Conservation (phyloP, 768 basidiomycete genomes). For the Hirschioporus abietinus region DNA sequence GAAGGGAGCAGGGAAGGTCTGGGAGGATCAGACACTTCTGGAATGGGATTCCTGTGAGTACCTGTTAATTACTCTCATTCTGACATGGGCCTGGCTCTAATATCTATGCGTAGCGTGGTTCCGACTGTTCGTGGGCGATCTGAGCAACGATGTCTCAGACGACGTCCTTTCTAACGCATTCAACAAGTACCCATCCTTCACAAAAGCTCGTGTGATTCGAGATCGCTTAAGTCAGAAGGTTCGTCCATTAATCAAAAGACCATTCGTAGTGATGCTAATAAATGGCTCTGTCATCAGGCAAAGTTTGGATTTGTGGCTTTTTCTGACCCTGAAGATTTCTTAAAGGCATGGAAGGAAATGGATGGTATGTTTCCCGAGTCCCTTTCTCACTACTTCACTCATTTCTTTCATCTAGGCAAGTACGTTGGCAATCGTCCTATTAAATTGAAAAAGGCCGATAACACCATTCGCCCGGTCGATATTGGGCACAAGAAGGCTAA, state of each 20-base stretch:
- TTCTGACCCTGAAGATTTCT: constrained; percentile 96
- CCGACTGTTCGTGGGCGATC: constrained; percentile 93
- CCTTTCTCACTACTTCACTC: constrained; percentile 5
- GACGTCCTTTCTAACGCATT: constrained; percentile 92
- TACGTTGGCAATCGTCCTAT: constrained; percentile 99
- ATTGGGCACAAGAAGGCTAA: constrained; percentile 92
- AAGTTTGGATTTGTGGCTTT: constrained; percentile 98
- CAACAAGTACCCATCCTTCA: constrained; percentile 87
- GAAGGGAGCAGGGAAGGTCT: constrained; percentile 93
- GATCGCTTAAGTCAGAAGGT: constrained; percentile 95
- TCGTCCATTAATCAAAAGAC: constrained; percentile 12
- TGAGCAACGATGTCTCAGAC: constrained; percentile 97
- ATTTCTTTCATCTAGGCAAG: constrained; percentile 56
- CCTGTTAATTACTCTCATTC: constrained; percentile 1
- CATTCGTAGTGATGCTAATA: not conserved
- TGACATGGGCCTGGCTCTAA: constrained; percentile 11
- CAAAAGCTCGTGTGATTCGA: constrained; percentile 91
- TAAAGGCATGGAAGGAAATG: constrained; percentile 99
- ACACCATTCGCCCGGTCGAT: constrained; percentile 82
- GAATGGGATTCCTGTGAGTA: constrained; percentile 95
- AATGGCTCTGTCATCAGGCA: constrained; percentile 45
- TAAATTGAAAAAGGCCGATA: constrained; percentile 91
- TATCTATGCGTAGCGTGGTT: constrained; percentile 71
- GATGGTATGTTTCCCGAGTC: constrained; percentile 57
- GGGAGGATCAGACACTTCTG: constrained; percentile 96